A percentile compares a stretch with the other conserved stretches of the same genome.
Evolutionary conservation across 2,329 filamentous ascomycete species (phyloP).

Genomic region (Rhinocladiella similis): DNA sequence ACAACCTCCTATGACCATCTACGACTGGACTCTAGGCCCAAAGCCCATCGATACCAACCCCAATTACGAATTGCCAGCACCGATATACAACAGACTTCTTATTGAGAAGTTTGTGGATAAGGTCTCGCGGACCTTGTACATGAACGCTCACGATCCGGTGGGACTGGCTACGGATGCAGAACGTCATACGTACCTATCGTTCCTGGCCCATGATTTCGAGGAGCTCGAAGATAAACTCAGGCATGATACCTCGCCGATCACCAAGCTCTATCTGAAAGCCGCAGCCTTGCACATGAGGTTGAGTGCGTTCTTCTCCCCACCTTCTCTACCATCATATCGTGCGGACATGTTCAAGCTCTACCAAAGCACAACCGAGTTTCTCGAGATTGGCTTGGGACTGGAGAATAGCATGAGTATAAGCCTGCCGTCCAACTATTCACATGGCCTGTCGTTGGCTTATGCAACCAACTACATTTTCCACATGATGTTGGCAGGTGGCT

Average conservation of each 20-base stretch:
- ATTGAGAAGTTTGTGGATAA: conserved; percentile 62
- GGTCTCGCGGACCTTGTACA: conserved; percentile 58
- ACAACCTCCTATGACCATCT: conserved; percentile 63
- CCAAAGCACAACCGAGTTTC: conserved; percentile 46
- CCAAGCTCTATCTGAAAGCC: conserved; percentile 48
- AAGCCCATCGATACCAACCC: conserved; percentile 42
- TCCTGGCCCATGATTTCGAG: conserved; percentile 48
- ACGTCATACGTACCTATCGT: conserved; percentile 44
- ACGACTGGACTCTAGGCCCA: conserved; percentile 57
- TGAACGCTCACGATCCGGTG: conserved; percentile 56
- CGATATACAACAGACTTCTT: conserved; percentile 53
- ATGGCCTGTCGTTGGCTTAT: conserved; percentile 48
- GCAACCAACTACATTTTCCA: conserved; percentile 66
- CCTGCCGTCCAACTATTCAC: conserved; percentile 28
- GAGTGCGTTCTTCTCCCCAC: conserved; percentile 52
- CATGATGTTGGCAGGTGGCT: conserved; percentile 65
- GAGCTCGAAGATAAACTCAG: conserved; percentile 55
- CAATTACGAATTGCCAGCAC: conserved; percentile 52
- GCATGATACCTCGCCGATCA: conserved; percentile 44
- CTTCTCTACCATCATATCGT: conserved; percentile 46
- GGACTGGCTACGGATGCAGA: conserved; percentile 49
- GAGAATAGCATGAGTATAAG: conserved; percentile 40
- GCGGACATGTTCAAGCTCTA: conserved; percentile 48
- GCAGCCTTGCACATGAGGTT: conserved; percentile 49
- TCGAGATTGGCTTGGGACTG: conserved; percentile 48